Percentiles rank a stretch among this genome's conserved stretches.
Conservation (phyloP, 2,329 filamentous ascomycete species). For the Calonectria multiphialidica region DNA sequence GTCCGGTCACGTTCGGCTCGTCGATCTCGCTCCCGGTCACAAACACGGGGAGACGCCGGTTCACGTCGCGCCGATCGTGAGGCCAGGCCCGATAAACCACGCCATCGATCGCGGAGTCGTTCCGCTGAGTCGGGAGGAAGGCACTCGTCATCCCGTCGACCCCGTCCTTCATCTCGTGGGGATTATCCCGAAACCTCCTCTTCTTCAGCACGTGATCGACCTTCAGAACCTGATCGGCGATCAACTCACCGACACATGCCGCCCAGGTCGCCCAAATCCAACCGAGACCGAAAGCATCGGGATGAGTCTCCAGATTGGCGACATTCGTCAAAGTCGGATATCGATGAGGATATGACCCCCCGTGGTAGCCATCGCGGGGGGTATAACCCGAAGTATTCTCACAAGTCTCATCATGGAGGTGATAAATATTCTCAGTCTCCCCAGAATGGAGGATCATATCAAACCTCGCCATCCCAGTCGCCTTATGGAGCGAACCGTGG, state of each 20-base stretch:
- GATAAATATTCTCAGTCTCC: slow-evolving; percentile 57
- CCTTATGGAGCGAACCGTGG: slow-evolving; percentile 55
- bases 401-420: slow-evolving; percentile 51
- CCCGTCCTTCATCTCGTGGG: slow-evolving; percentile 39
- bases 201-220: slow-evolving; percentile 26
- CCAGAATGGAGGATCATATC: slow-evolving; percentile 58
- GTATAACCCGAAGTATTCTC: slow-evolving; percentile 53
- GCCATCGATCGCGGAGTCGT: slow-evolving; percentile 40
- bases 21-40: slow-evolving; percentile 43
- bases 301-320: slow-evolving; percentile 45
- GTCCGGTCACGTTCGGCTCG: slow-evolving; percentile 33
- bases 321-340: slow-evolving; percentile 61
- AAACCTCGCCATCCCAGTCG: slow-evolving; percentile 59
- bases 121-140: slow-evolving; percentile 38
- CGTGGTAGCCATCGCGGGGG: slow-evolving; percentile 57
- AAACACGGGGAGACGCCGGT: slow-evolving; percentile 39
- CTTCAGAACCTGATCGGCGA: slow-evolving; percentile 36
- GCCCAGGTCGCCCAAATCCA: slow-evolving; percentile 43
- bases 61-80: slow-evolving; percentile 43
- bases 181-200: slow-evolving; percentile 33
- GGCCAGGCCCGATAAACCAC: slow-evolving; percentile 31
- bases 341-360: slow-evolving; percentile 63
- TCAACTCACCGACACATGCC: slow-evolving; percentile 36
- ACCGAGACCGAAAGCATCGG: slow-evolving; percentile 45
- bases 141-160: slow-evolving; percentile 34